Evolutionary conservation across 177 flowering plant species (phyloP).

Genomic region (Telopea speciosissima): DNA sequence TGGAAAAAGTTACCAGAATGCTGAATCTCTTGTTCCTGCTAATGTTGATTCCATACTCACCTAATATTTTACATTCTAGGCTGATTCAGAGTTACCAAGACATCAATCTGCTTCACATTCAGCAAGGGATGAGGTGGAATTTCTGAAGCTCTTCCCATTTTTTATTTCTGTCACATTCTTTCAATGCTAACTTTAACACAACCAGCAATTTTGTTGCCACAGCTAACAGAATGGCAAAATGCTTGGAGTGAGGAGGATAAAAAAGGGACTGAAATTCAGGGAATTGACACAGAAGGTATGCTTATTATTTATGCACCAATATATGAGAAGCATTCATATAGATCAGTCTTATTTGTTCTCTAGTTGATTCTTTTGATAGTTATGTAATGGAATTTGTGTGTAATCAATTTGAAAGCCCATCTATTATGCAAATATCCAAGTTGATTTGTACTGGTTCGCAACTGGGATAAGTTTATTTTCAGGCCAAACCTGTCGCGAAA

Average conservation of each 20-base stretch:
- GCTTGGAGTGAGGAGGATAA: constrained; percentile 41
- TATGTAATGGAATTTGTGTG: not conserved
- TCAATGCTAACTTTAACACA: not conserved
- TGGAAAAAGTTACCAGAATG: not conserved
- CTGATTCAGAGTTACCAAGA: constrained; percentile 34
- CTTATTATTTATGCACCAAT: too few relatives aligned
- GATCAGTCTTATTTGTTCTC: too few relatives aligned
- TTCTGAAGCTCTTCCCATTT: not conserved
- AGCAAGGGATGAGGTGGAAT: constrained; percentile 29
- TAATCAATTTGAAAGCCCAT: too few relatives aligned
- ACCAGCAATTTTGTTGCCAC: constrained; percentile 11
- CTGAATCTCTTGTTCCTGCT: not conserved
- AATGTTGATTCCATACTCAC: not conserved
- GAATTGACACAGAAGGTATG: constrained; percentile 31
- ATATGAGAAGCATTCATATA: not conserved
- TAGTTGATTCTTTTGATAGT: not conserved
- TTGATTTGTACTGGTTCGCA: too few relatives aligned
- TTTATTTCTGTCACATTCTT: not conserved
- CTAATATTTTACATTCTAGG: constrained; percentile 28
- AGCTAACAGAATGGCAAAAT: constrained; percentile 55
- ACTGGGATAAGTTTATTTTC: too few relatives aligned
- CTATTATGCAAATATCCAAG: too few relatives aligned
- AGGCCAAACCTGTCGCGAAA: too few relatives aligned
- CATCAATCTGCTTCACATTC: constrained; percentile 30
- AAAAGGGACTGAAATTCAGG: constrained; percentile 25